phyloP scores from a whole-genome alignment of 805 yeast species.

The Phaffomyces antillensis region DNA sequence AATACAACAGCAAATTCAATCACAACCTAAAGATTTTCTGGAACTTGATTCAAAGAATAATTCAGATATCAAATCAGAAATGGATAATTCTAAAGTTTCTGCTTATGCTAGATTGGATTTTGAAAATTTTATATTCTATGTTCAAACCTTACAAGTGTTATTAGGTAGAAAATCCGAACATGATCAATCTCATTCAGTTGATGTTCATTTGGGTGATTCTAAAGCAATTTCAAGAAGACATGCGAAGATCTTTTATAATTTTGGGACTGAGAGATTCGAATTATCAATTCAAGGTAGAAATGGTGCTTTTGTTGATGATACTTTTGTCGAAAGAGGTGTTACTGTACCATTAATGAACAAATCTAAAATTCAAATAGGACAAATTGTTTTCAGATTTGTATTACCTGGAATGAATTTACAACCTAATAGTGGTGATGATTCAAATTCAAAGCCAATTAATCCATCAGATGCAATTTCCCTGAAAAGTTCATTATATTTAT shows the following conservation, averaged over 20 bases:
- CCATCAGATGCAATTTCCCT: conserved; percentile 58
- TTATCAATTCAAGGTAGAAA: conserved; percentile 87
- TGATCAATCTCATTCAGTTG: conserved; percentile 64
- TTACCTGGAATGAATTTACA: conserved; percentile 59
- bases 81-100: conserved; percentile 30
- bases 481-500: conserved; percentile 40
- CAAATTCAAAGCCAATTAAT: conserved; percentile 35
- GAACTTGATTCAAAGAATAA: neutral
- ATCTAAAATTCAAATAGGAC: conserved; percentile 87
- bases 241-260: conserved; percentile 93
- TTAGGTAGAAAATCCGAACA: conserved; percentile 85
- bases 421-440: conserved; percentile 23
- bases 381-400: conserved; percentile 80
- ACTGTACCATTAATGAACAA: conserved; percentile 83
- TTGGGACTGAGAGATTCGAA: conserved; percentile 93
- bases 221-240: conserved; percentile 92
- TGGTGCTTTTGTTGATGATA: conserved; percentile 94
- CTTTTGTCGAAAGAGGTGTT: conserved; percentile 81
- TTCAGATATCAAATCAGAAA: neutral
- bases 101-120: conserved; percentile 76
- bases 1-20: neutral
- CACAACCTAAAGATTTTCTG: neutral
- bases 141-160: conserved; percentile 90
- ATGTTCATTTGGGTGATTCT: conserved; percentile 86
- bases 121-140: conserved; percentile 88